A percentile compares a stretch with the other conserved stretches of the same genome.
phyloP scores from a whole-genome alignment of 140 eudicot genomes.

The Senecio squalidus region DNA sequence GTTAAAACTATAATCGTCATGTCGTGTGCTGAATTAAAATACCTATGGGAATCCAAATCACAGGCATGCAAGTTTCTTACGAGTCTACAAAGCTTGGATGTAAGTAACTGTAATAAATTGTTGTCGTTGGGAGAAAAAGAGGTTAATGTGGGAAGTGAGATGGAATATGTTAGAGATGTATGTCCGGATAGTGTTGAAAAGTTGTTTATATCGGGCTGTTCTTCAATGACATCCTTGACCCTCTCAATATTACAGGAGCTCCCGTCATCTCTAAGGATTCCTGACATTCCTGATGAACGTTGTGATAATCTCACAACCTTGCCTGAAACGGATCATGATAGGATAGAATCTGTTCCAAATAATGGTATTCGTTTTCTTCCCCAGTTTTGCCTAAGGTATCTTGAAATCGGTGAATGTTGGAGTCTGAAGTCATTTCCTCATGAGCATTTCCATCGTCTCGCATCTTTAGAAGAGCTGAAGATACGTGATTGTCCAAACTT shows the following conservation, averaged over 20 bases:
- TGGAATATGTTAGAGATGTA: background rate
- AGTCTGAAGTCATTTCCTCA: background rate
- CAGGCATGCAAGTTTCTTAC: background rate
- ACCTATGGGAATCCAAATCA: background rate
- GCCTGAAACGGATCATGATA: background rate
- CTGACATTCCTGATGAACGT: background rate
- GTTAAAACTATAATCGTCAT: background rate
- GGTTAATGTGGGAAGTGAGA: background rate
- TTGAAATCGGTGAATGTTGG: background rate
- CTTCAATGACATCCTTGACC: background rate
- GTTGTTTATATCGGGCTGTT: background rate
- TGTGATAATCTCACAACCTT: background rate
- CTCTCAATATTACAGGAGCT: background rate
- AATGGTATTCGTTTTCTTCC: background rate
- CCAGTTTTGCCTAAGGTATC: background rate
- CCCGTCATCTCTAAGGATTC: background rate
- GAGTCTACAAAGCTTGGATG: background rate
- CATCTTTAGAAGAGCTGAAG: background rate
- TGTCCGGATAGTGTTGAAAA: background rate
- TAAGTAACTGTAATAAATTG: background rate
- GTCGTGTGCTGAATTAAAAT: too few species aligned
- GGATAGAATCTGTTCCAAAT: background rate
- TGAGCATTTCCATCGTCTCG: background rate
- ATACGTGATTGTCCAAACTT: background rate
- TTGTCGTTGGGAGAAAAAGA: background rate